Base-by-base conservation (phyloP, 208 protist genomes). In the Leishmania guyanensis region DNA sequence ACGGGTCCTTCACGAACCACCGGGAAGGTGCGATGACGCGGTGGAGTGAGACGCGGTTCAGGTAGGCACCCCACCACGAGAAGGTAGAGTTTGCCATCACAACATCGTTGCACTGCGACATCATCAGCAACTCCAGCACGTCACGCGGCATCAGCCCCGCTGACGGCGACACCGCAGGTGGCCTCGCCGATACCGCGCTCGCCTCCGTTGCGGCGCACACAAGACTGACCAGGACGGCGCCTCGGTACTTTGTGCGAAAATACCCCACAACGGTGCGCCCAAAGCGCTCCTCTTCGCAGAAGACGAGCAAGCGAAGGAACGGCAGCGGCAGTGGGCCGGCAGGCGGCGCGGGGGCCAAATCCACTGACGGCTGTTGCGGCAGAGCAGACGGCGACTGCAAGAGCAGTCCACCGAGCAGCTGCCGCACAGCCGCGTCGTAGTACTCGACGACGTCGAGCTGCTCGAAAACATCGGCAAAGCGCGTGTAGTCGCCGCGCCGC, bases 81-180 rank as follows among this genome's bases (percentile, higher is more conserved):
- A 93, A 97, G 51, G 89, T 90, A 0, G 92, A 96, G 87, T 97
- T 97, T 3, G 94, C 93, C 89, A 97, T 97, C 29, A 97, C 86
- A 6, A 97, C 87, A 78, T 97, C 94, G 78, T 95, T 79, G 84
- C 94, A 97, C 65, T 86, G 84, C 46, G 89, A 78, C 83, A 97
- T 86, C 91, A 96, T 95, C 36, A 96, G 69, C 70, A 97, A 74
- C 77, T 97, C 94, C 73, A 95, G 51, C 71, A 96, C 92, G 33
- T 97, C 94, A 33, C 92, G 77, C n/a, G 74, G 64, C 46, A 85
- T 71, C 16, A 43, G 3, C n/a, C 33, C 1, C 39, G 29, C 20
- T 26, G 68, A 65, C 33, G 33, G 16, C 54, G 79, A 72, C 62
- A 39, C 56, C 17, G 73, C 62, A n/a, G 36, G n/a, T 1, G 46